Evolutionary conservation across 2,329 filamentous ascomycete species (phyloP).

Genomic region (Elsinoe batatas): DNA sequence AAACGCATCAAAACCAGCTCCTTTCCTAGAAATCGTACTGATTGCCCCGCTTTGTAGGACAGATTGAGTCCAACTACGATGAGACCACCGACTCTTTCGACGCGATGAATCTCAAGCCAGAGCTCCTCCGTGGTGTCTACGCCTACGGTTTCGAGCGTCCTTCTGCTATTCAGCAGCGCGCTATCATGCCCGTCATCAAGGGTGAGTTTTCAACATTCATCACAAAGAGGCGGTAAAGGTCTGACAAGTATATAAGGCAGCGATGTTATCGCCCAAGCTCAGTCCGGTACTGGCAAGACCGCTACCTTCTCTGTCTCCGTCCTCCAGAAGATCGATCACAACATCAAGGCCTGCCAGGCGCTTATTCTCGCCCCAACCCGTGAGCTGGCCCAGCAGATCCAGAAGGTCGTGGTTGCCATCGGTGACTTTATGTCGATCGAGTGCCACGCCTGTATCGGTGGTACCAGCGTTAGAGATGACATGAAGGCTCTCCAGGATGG

Average conservation of each 20-base stretch:
- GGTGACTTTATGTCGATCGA: slow-evolving; percentile 99
- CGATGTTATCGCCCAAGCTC: slow-evolving; percentile 99
- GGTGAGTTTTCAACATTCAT: slow-evolving; percentile 47
- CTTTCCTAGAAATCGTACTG: neutral
- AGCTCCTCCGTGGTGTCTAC: slow-evolving; percentile 97
- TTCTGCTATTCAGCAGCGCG: slow-evolving; percentile 98
- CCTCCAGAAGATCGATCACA: slow-evolving; percentile 95
- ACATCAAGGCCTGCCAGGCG: slow-evolving; percentile 91
- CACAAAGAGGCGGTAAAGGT: slow-evolving; percentile 4
- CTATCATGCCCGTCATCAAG: slow-evolving; percentile 99
- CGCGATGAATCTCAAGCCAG: slow-evolving; percentile 91
- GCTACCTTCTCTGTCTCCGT: slow-evolving; percentile 99
- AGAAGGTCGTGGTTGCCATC: slow-evolving; percentile 97
- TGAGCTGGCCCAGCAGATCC: slow-evolving; percentile 98
- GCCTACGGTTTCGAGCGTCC: slow-evolving; percentile 99
- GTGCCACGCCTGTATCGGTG: slow-evolving; percentile 98
- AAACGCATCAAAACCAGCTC: neutral
- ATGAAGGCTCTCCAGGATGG: slow-evolving; percentile 96
- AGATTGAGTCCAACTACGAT: slow-evolving; percentile 99
- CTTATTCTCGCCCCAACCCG: slow-evolving; percentile 95
- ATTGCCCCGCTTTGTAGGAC: slow-evolving; percentile 48
- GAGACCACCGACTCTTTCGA: slow-evolving; percentile 99
- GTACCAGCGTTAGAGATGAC: slow-evolving; percentile 95
- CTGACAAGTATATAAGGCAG: slow-evolving; percentile 50
- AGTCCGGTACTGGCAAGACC: slow-evolving; percentile 99